Percentiles rank a stretch among this genome's conserved stretches.
phyloP scores from a whole-genome alignment of 257 asterid species.

The Catharanthus roseus region DNA sequence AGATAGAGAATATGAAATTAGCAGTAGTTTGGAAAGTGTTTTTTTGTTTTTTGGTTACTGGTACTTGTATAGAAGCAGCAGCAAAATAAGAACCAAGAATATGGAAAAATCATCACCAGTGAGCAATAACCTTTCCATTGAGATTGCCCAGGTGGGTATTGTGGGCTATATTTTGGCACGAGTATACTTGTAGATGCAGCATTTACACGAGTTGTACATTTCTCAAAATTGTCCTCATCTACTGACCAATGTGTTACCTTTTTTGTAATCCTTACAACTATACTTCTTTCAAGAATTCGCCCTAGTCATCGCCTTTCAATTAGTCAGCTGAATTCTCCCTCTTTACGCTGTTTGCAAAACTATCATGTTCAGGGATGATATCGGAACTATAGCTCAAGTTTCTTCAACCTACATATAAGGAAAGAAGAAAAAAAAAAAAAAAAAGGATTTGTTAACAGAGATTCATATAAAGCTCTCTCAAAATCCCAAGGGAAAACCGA shows the following conservation, averaged over 20 bases:
- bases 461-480: neutral
- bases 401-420: slow-evolving; percentile 9
- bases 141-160: too few relatives aligned
- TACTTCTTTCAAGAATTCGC: neutral
- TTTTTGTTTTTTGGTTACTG: too few relatives aligned
- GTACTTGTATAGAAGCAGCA: too few relatives aligned
- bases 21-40: too few relatives aligned
- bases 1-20: too few relatives aligned
- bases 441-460: neutral
- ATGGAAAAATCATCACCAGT: too few relatives aligned
- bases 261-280: neutral
- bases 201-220: neutral
- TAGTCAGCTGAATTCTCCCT: slow-evolving; percentile 1
- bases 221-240: slow-evolving; percentile 6
- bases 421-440: too few relatives aligned
- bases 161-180: too few relatives aligned
- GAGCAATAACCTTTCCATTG: too few relatives aligned
- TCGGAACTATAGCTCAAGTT: neutral
- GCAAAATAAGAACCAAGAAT: too few relatives aligned
- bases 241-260: too few relatives aligned
- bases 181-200: neutral
- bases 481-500: too few relatives aligned
- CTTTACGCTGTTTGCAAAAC: neutral
- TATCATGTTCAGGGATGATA: neutral
- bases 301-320: neutral